Conservation (phyloP, 2,329 filamentous ascomycete species). For the Cytospora schulzeri region DNA sequence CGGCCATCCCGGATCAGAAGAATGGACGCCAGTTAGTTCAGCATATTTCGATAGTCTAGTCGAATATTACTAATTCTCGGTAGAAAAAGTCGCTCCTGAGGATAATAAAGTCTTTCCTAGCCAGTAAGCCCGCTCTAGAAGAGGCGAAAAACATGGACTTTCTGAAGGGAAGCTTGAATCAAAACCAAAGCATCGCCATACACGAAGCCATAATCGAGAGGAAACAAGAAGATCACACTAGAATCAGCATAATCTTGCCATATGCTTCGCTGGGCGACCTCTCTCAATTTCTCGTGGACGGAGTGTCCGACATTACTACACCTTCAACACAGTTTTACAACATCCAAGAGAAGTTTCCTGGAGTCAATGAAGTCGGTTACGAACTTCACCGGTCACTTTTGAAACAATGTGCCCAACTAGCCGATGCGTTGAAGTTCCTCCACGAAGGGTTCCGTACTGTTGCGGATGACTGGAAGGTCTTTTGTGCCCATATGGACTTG, state of each 20-base stretch:
- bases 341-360: conserved; percentile 9
- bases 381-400: conserved; percentile 11
- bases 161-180: conserved; percentile 20
- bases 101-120: conserved; percentile 24
- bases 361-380: not conserved
- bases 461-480: conserved; percentile 17
- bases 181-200: conserved; percentile 15
- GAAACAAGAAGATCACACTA: conserved; percentile 6
- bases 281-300: conserved; percentile 20
- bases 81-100: conserved; percentile 13
- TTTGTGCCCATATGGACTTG: conserved; percentile 25
- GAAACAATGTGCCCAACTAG: conserved; percentile 20
- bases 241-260: conserved; percentile 19
- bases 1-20: not conserved
- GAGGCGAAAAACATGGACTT: conserved; percentile 24
- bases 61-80: not conserved
- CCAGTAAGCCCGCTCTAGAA: conserved; percentile 2
- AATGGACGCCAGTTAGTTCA: conserved; percentile 16
- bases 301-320: not conserved
- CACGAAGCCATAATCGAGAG: conserved; percentile 25
- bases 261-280: conserved; percentile 25
- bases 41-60: too few relatives aligned
- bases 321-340: conserved; percentile 7
- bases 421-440: conserved; percentile 24
- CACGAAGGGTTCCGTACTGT: conserved; percentile 20